phyloP scores from a whole-genome alignment of 495 filamentous ascomycete species.

The Tuber umbilicatum region DNA sequence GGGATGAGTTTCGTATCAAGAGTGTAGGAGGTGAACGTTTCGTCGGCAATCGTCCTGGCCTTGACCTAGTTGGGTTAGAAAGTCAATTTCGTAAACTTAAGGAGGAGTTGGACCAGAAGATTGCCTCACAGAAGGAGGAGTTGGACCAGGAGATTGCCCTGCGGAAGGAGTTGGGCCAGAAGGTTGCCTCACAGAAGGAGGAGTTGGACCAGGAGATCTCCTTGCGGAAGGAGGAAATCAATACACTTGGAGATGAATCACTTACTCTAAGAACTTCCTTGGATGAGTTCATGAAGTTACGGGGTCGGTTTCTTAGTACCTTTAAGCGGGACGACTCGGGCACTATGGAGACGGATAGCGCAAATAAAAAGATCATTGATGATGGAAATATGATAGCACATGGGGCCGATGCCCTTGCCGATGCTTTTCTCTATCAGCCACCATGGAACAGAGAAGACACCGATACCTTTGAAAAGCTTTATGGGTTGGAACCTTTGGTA shows the following conservation, averaged over 20 bases:
- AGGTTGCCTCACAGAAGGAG: too few relatives aligned
- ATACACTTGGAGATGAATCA: conserved; percentile 15
- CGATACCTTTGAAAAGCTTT: background rate
- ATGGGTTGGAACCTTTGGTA: conserved; percentile 2
- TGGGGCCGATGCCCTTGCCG: background rate
- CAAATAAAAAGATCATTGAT: conserved; percentile 5
- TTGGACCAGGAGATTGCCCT: too few relatives aligned
- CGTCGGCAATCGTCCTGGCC: conserved; percentile 10
- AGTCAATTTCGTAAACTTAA: conserved; percentile 6
- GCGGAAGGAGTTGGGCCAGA: too few relatives aligned
- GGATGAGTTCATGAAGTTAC: background rate
- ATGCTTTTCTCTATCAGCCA: background rate
- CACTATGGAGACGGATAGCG: too few relatives aligned
- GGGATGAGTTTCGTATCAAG: background rate
- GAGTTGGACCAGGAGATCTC: too few relatives aligned
- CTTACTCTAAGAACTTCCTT: conserved; percentile 11
- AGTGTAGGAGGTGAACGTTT: background rate
- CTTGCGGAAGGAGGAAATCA: background rate
- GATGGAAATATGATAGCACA: background rate
- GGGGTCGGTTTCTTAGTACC: conserved; percentile 5
- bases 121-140: too few relatives aligned
- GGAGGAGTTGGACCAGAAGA: background rate
- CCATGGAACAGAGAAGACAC: background rate
- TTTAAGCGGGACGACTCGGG: background rate
- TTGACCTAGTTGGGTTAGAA: background rate